These are phyloP conservation scores for Emmonsiellopsis sp. DNA, from an alignment of 2,329 filamentous ascomycete species.

Conservation along the genomic window DNA sequence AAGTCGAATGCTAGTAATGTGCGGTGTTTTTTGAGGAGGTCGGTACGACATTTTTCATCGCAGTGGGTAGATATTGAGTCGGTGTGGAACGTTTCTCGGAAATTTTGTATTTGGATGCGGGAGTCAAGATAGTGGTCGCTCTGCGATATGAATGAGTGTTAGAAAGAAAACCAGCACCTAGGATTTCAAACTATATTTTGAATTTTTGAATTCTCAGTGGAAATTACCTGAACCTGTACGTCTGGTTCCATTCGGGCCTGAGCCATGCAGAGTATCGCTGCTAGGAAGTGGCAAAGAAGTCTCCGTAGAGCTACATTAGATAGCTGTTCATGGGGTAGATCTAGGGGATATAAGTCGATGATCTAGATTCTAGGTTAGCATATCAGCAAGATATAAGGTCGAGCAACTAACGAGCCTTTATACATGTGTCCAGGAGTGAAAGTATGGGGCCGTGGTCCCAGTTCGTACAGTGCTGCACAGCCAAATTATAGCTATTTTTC, in stretches of 20 bases:
- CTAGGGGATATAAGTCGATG: slow-evolving; percentile 28
- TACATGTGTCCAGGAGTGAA: slow-evolving; percentile 44
- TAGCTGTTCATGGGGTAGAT: slow-evolving; percentile 12
- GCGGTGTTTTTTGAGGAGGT: slow-evolving; percentile 54
- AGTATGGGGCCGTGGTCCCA: slow-evolving; percentile 49
- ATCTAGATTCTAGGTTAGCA: slow-evolving; percentile 34
- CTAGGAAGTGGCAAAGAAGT: slow-evolving; percentile 64
- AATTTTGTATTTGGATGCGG: slow-evolving; percentile 52
- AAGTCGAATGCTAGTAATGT: slow-evolving; percentile 68
- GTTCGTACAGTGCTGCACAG: slow-evolving; percentile 51
- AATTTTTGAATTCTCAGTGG: too few relatives aligned
- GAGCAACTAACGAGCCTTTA: slow-evolving; percentile 23
- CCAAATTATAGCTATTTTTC: slow-evolving; percentile 71
- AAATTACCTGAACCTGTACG: slow-evolving; percentile 29
- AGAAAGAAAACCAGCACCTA: not conserved
- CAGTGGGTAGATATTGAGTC: slow-evolving; percentile 33
- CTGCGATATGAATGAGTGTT: slow-evolving; percentile 22
- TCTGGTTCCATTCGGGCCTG: slow-evolving; percentile 41
- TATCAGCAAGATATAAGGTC: not conserved
- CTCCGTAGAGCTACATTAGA: slow-evolving; percentile 50
- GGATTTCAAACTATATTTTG: not conserved
- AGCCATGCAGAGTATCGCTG: slow-evolving; percentile 36
- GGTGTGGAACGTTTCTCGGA: slow-evolving; percentile 37
- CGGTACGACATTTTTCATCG: slow-evolving; percentile 38
- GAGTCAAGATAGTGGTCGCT: slow-evolving; percentile 54